A percentile compares a stretch with the other conserved stretches of the same genome.
These are phyloP conservation scores for Huiozyma naganishii DNA, from an alignment of 805 yeast genomes.

Conservation along the genomic window DNA sequence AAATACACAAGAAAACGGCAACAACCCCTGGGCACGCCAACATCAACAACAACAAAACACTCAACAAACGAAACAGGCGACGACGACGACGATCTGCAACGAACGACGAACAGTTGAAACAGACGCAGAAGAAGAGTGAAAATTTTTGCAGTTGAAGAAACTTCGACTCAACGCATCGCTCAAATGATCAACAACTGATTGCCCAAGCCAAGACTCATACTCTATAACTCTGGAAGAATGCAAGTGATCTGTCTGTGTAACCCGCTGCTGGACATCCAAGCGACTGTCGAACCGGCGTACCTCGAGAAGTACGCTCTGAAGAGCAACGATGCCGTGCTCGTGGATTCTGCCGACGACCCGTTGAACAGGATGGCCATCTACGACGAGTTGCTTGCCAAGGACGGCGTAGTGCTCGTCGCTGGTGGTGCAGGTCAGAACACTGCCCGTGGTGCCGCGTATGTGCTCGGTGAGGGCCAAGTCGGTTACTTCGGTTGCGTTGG, in stretches of 20 bases:
- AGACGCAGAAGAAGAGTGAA: too few species aligned
- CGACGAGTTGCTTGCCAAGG: conserved; percentile 57
- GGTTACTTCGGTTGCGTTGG: conserved; percentile 96
- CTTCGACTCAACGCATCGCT: too few species aligned
- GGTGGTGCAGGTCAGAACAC: conserved; percentile 99
- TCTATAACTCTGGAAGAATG: not conserved
- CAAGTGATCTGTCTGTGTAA: conserved; percentile 76
- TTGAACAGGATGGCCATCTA: conserved; percentile 63
- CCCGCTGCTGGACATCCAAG: conserved; percentile 84
- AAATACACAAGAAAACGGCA: too few species aligned
- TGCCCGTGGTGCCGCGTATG: conserved; percentile 95
- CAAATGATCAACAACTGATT: too few species aligned
- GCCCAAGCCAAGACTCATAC: too few species aligned
- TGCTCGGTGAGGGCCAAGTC: conserved; percentile 71
- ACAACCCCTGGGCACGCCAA: too few species aligned
- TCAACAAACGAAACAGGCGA: too few species aligned
- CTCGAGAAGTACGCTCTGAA: conserved; percentile 74
- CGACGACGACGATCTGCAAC: too few species aligned
- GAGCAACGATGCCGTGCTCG: conserved; percentile 86
- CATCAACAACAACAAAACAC: too few species aligned
- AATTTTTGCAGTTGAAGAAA: too few species aligned
- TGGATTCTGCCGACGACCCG: conserved; percentile 49
- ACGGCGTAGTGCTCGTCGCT: conserved; percentile 65
- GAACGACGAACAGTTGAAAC: too few species aligned
- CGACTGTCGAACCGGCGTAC: conserved; percentile 55